A percentile compares a stretch with the other conserved stretches of the same genome.
These are phyloP conservation scores for Blastobotrys robertii DNA, from an alignment of 805 yeast genomes.

Conservation along the genomic window DNA sequence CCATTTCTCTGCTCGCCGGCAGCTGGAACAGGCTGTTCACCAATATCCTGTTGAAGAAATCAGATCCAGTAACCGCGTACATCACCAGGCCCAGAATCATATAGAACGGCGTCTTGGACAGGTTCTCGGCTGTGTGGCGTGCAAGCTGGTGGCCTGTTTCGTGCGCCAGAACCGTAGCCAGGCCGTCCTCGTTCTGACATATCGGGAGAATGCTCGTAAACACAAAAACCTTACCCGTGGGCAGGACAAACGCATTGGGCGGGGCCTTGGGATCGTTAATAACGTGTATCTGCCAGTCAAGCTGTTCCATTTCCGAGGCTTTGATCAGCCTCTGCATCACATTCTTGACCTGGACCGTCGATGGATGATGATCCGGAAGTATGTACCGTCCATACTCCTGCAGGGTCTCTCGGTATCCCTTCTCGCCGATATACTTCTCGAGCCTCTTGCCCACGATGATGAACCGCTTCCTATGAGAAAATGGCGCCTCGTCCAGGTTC, in stretches of 20 bases:
- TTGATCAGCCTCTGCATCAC: constrained; percentile 56
- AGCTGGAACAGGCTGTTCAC: constrained; percentile 48
- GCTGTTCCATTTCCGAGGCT: constrained; percentile 19
- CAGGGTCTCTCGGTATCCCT: constrained; percentile 52
- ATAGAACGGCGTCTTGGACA: constrained; percentile 69
- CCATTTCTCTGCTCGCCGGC: constrained; percentile 92
- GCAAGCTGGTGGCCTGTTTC: constrained; percentile 94
- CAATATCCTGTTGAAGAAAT: constrained; percentile 42
- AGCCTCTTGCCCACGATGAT: constrained; percentile 60
- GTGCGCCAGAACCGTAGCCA: constrained; percentile 92
- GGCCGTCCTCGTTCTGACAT: constrained; percentile 74
- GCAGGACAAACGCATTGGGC: constrained; percentile 94
- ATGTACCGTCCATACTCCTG: constrained; percentile 42
- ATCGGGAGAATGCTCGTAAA: constrained; percentile 70
- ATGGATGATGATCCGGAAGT: constrained; percentile 56
- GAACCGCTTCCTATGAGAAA: constrained; percentile 60
- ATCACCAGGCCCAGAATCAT: constrained; percentile 42
- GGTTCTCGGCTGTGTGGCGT: constrained; percentile 77
- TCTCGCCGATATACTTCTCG: constrained; percentile 54
- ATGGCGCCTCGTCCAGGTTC: constrained; percentile 71
- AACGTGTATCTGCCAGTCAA: constrained; percentile 74
- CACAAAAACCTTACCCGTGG: constrained; percentile 93
- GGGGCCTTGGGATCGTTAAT: constrained; percentile 61
- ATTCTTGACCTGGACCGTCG: constrained; percentile 41
- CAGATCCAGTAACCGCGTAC: constrained; percentile 53